phyloP scores from a whole-genome alignment of 345 rosid genomes.

The Theobroma cacao region DNA sequence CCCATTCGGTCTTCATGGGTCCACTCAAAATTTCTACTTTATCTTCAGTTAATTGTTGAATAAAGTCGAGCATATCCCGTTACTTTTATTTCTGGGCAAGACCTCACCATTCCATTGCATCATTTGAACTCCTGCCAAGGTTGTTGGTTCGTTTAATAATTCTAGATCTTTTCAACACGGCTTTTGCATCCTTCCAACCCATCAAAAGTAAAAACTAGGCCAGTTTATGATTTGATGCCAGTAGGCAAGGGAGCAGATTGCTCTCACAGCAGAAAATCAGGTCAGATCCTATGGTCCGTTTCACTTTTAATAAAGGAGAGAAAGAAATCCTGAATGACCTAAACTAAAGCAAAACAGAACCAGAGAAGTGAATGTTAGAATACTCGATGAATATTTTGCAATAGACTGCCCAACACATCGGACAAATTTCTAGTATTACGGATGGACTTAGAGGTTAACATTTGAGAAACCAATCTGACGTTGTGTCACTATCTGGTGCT shows the following conservation, averaged over 20 bases:
- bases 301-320: background rate
- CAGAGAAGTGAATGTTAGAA: background rate
- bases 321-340: background rate
- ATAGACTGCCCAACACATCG: background rate
- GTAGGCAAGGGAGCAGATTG: background rate
- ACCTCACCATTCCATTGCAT: background rate
- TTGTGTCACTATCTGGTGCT: background rate
- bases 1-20: constrained; percentile 19
- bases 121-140: background rate
- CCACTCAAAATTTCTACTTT: background rate
- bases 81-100: constrained; percentile 22
- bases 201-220: background rate
- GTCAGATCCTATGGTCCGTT: too few relatives aligned
- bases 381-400: background rate
- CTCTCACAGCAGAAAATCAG: background rate
- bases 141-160: background rate
- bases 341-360: background rate
- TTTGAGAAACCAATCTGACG: background rate
- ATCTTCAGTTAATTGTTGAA: background rate
- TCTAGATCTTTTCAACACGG: background rate
- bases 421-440: background rate
- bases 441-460: too few relatives aligned
- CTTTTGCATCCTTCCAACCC: background rate
- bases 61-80: constrained; percentile 20
- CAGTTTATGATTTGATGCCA: background rate